Percentiles rank a stretch among this genome's conserved stretches.
Evolutionary conservation across 257 asterid genomes (phyloP).

Genomic region (Nicotiana tomentosiformis): DNA sequence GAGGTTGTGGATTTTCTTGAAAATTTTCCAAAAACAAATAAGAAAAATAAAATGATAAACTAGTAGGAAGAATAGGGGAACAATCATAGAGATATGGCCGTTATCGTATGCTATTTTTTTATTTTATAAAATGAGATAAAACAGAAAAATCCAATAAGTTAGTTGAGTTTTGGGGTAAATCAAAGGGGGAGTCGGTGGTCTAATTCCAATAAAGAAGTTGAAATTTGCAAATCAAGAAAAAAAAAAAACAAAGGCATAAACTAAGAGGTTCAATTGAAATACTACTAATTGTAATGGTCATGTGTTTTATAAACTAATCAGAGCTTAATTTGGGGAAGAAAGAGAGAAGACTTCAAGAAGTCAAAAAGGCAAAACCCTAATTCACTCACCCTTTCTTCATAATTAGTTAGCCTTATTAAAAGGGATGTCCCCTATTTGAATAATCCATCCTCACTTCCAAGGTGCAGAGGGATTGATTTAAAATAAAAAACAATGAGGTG

Average conservation of each 20-base stretch:
- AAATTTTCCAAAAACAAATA: not conserved
- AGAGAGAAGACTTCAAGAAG: conserved; percentile 15
- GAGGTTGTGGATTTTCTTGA: no score
- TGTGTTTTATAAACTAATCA: conserved; percentile 3
- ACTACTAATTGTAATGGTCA: not conserved
- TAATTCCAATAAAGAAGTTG: conserved; percentile 5
- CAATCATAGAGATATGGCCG: not conserved
- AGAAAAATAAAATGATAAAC: not conserved
- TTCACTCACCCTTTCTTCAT: conserved; percentile 26
- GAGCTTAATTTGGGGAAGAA: conserved; percentile 32
- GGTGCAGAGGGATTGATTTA: conserved; percentile 6
- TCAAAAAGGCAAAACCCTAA: conserved; percentile 26
- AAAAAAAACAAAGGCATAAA: not conserved
- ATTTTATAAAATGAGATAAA: not conserved
- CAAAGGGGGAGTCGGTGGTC: conserved; percentile 21
- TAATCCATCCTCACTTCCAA: conserved; percentile 32
- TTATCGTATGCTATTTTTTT: not conserved
- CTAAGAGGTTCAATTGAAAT: not conserved
- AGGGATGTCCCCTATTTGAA: conserved; percentile 26
- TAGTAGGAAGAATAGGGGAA: not conserved
- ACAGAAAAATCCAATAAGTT: conserved; percentile 6
- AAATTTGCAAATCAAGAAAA: not conserved
- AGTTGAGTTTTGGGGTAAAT: conserved; percentile 15
- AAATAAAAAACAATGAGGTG: no score
- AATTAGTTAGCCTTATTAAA: conserved; percentile 28